Percentiles rank a stretch among this genome's conserved stretches.
Evolutionary conservation across 1,284 basidiomycete genomes (phyloP).

Genomic region (Ceratobasidium sp.): DNA sequence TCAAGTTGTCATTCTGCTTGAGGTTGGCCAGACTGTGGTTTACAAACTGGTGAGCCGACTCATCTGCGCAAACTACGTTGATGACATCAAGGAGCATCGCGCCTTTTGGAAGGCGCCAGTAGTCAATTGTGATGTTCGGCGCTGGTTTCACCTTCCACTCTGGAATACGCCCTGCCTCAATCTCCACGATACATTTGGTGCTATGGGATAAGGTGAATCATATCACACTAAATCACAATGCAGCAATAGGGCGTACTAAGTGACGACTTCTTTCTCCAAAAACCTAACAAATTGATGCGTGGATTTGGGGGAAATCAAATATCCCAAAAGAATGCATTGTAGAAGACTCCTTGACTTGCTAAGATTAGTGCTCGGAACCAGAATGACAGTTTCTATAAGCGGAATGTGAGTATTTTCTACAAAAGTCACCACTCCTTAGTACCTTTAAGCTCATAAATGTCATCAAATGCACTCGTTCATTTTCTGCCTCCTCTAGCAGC

Average conservation of each 20-base stretch:
- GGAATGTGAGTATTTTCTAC: too few relatives aligned
- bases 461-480: constrained; percentile 96
- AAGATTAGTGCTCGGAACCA: constrained; percentile 86
- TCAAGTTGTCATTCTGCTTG: constrained; percentile 79
- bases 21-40: constrained; percentile 94
- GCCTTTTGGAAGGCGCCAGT: constrained; percentile 76
- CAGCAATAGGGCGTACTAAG: constrained; percentile 67
- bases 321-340: constrained; percentile 86
- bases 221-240: too few relatives aligned
- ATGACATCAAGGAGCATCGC: constrained; percentile 64
- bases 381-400: constrained; percentile 72
- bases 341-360: constrained; percentile 88
- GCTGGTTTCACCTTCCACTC: constrained; percentile 85
- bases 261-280: constrained; percentile 91
- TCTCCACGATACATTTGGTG: constrained; percentile 84
- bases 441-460: constrained; percentile 55
- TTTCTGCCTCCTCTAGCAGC: constrained; percentile 92
- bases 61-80: constrained; percentile 84
- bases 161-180: constrained; percentile 87
- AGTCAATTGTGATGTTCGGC: constrained; percentile 91
- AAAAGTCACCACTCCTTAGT: too few relatives aligned
- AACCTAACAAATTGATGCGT: constrained; percentile 97
- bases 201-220: constrained; percentile 68
- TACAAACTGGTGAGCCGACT: constrained; percentile 91
- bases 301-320: constrained; percentile 72